phyloP scores from a whole-genome alignment of 768 basidiomycete species.

The Russula vinacea region DNA sequence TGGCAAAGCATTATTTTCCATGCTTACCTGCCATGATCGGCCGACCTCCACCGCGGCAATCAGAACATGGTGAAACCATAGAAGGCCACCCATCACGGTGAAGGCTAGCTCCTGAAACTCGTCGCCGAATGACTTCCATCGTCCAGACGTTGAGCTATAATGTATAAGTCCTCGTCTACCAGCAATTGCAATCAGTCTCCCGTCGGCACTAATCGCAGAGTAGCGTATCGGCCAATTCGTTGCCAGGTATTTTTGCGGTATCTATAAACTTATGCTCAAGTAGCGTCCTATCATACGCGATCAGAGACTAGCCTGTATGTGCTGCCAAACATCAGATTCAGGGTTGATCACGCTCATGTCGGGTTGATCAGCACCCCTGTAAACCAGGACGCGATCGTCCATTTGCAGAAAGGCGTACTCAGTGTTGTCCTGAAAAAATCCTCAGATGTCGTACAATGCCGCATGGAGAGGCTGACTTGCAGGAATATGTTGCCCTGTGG shows the following conservation, averaged over 20 bases:
- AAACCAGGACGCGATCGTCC: constrained; percentile 91
- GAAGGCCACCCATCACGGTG: constrained; percentile 79
- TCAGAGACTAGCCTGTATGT: constrained; percentile 62
- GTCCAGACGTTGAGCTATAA: constrained; percentile 89
- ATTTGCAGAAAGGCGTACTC: constrained; percentile 93
- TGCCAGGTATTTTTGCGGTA: constrained; percentile 84
- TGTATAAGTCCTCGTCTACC: constrained; percentile 88
- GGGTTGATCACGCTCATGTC: constrained; percentile 98
- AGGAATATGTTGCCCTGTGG: constrained; percentile 86
- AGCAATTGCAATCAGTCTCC: constrained; percentile 87
- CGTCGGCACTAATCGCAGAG: constrained; percentile 86
- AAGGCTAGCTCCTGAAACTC: constrained; percentile 85
- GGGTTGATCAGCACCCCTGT: constrained; percentile 94
- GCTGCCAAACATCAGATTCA: constrained; percentile 97
- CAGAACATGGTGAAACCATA: constrained; percentile 97
- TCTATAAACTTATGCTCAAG: constrained; percentile 44
- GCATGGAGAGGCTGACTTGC: constrained; percentile 44
- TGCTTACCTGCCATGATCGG: constrained; percentile 68
- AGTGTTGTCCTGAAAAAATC: constrained; percentile 75
- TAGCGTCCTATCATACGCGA: not conserved
- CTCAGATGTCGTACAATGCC: constrained; percentile 14
- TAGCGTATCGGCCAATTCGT: constrained; percentile 94
- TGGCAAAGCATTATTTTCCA: constrained; percentile 7
- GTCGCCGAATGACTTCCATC: constrained; percentile 89
- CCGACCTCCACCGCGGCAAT: constrained; percentile 85